Evolutionary conservation across 805 yeast species (phyloP).

Genomic region (Candida awuae): DNA sequence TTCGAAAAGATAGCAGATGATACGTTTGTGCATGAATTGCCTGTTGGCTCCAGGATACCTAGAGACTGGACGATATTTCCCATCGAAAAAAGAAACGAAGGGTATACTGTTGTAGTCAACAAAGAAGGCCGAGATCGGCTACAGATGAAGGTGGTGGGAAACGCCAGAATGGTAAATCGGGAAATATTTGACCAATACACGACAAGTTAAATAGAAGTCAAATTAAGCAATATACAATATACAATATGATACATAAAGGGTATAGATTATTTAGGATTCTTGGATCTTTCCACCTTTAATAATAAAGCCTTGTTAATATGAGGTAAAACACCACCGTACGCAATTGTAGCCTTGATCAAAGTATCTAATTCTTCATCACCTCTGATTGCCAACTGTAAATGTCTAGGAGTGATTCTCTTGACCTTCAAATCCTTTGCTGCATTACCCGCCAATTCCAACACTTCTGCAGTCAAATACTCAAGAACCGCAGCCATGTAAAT

Average conservation of each 20-base stretch:
- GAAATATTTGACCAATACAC: too few relatives aligned
- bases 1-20: background rate
- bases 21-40: background rate
- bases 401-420: constrained; percentile 97
- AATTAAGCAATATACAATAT: too few relatives aligned
- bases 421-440: constrained; percentile 95
- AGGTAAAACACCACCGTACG: constrained; percentile 97
- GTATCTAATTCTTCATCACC: constrained; percentile 97
- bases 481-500: constrained; percentile 92
- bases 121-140: background rate
- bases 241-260: background rate
- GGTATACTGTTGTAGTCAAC: background rate
- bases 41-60: constrained; percentile 18
- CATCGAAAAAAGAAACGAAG: background rate
- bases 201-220: too few relatives aligned
- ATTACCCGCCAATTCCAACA: constrained; percentile 94
- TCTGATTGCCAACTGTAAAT: constrained; percentile 91
- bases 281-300: constrained; percentile 64
- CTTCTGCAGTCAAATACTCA: constrained; percentile 95
- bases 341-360: constrained; percentile 89
- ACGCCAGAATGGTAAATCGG: too few relatives aligned
- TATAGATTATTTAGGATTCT: constrained; percentile 16
- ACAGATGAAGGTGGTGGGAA: constrained; percentile 1
- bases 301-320: constrained; percentile 79
- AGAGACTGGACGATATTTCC: constrained; percentile 28